A percentile compares a stretch with the other conserved stretches of the same genome.
These are phyloP conservation scores for Chaetomiaceae sp. DNA, from an alignment of 2,329 filamentous ascomycete genomes.

Conservation along the genomic window DNA sequence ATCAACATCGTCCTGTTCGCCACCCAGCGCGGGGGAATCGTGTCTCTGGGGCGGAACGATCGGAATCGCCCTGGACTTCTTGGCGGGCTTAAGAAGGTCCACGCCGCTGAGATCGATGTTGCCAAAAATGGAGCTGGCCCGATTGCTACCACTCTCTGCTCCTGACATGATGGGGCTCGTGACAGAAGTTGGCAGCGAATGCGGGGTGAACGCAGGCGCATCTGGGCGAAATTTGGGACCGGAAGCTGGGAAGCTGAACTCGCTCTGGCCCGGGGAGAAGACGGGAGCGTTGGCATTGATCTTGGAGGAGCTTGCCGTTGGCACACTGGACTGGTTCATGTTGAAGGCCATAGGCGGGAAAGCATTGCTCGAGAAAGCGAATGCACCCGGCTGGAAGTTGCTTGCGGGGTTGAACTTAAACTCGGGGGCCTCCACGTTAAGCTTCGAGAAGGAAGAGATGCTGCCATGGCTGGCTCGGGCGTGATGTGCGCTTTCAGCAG, in stretches of 20 bases:
- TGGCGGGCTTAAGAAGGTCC: conserved; percentile 60
- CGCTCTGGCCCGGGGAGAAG: conserved; percentile 63
- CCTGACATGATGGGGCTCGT: conserved; percentile 42
- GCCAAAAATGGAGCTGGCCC: conserved; percentile 58
- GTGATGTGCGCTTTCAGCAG: conserved; percentile 34
- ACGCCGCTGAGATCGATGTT: conserved; percentile 60
- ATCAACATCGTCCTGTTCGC: conserved; percentile 47
- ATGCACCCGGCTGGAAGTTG: conserved; percentile 46
- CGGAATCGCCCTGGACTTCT: conserved; percentile 77
- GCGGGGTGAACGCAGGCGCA: conserved; percentile 71
- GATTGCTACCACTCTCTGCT: conserved; percentile 39
- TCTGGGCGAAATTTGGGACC: conserved; percentile 69
- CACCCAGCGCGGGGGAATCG: conserved; percentile 28
- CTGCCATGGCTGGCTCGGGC: conserved; percentile 56
- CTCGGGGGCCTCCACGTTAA: conserved; percentile 85
- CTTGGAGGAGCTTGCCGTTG: conserved; percentile 40
- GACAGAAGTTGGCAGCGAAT: conserved; percentile 44
- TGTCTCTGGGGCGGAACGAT: conserved; percentile 63
- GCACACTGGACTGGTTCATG: conserved; percentile 40
- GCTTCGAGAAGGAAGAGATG: conserved; percentile 67
- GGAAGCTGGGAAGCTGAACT: conserved; percentile 64
- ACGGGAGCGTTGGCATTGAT: conserved; percentile 66
- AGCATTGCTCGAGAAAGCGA: conserved; percentile 38
- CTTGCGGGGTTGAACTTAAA: conserved; percentile 63
- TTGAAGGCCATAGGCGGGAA: conserved; percentile 48